Percentiles rank a stretch among this genome's conserved stretches.
These are phyloP conservation scores for Tuber indicum DNA, from an alignment of 495 filamentous ascomycete genomes.

Conservation along the genomic window DNA sequence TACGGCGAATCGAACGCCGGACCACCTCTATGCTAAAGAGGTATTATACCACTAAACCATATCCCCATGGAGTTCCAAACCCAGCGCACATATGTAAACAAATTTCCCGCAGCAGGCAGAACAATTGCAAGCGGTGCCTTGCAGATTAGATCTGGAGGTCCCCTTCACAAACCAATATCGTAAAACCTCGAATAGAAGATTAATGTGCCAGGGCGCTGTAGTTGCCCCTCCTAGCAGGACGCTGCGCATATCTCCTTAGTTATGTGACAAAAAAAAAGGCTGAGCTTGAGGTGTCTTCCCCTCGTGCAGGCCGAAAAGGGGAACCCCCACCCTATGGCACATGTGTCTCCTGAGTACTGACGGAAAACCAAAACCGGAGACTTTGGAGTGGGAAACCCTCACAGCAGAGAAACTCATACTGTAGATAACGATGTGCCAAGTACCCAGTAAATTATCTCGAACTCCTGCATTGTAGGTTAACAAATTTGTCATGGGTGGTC, in stretches of 20 bases:
- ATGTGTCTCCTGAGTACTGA: neutral
- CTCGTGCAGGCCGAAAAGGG: neutral
- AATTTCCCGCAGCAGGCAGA: neutral
- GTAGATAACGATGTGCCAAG: neutral
- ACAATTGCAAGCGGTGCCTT: too few species aligned
- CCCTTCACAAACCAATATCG: too few species aligned
- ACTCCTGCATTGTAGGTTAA: neutral
- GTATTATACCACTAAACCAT: constrained; percentile 45
- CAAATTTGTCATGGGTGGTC: neutral
- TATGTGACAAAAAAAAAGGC: neutral
- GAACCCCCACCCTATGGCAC: neutral
- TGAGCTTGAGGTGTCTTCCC: neutral
- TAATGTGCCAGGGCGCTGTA: neutral
- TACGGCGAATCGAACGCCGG: constrained; percentile 45
- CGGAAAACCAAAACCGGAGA: neutral
- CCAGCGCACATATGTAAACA: neutral
- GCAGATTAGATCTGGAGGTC: too few species aligned
- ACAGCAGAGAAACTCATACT: neutral
- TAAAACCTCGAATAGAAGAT: neutral
- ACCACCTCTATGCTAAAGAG: constrained; percentile 46
- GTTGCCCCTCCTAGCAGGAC: neutral
- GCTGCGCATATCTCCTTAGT: neutral
- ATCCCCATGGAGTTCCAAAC: constrained; percentile 13
- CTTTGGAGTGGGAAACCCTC: neutral
- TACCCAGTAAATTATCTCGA: neutral